Evolutionary conservation across 805 yeast species (phyloP), one percentile per base, ranked within the genome.

Genomic region (Wickerhamiella parazyma): DNA sequence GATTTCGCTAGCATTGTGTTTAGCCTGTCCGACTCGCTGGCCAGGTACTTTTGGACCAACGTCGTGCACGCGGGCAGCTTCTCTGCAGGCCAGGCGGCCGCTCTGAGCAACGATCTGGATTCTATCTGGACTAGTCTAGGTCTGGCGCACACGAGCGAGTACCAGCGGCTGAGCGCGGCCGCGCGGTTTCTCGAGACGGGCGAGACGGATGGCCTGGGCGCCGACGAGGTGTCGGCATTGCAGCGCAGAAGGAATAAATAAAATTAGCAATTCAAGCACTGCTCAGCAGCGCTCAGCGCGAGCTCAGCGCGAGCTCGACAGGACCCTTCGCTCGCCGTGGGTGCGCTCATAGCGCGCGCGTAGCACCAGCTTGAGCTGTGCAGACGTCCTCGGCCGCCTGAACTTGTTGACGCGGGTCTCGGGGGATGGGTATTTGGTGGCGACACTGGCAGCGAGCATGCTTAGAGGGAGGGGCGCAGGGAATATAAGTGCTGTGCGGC

Each of bases 11-110:
- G 50, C 4, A 46, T 65, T 29, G 50, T 56, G 31, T 41, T 52
- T 4, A 37, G 45, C 9, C 45, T 68, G 7, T 53, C 65, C 1
- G 37, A 43, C 4, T 53, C 56, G 2, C 43, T 69, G n/a, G 57
- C 64, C 2, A 48, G 49, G 16, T 65, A 66, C 42, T 55, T 70
- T 39, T 65, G 63, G 54, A 59, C 55, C 22, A 60, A 62, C 41
- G 57, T 70, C 11, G 54, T 68, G 8, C 59, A 60, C 48, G 64
- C 65, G 7, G 63, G 63, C 47, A 54, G 50, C 38, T 70, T 69
- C 51, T 55, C 56, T 11, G 20, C 25, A 4, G 25, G 35, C 7
- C 70, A 71, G 4, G 69, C 67, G 2, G 11, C 28, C 8, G 66
- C 62, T 41, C 53, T 70, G 18, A 47, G 47, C 6, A 44, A 41